Conservation (phyloP, 2,329 filamentous ascomycete genomes). For the Didymella pinodella region DNA sequence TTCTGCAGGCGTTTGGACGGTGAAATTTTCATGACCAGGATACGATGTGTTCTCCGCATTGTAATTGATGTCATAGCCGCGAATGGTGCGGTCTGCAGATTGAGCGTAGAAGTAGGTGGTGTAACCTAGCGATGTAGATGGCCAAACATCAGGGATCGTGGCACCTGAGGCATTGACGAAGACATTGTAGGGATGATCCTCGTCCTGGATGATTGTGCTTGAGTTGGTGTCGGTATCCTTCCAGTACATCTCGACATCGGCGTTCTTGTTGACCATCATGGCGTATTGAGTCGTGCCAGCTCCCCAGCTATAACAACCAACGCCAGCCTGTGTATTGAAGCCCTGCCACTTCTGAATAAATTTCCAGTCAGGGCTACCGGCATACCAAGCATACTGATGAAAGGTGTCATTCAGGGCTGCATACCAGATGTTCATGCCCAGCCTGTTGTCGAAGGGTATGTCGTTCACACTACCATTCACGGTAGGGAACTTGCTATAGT, state of each 20-base stretch:
- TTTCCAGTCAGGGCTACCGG: conserved; percentile 49
- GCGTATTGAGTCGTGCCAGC: conserved; percentile 52
- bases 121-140: conserved; percentile 53
- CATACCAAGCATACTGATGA: conserved; percentile 53
- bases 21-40: conserved; percentile 40
- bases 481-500: conserved; percentile 51
- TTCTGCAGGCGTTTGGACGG: conserved; percentile 40
- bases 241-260: conserved; percentile 55
- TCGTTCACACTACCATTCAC: conserved; percentile 36
- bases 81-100: conserved; percentile 46
- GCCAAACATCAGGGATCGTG: conserved; percentile 49
- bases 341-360: conserved; percentile 48
- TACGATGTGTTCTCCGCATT: conserved; percentile 52
- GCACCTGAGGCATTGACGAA: conserved; percentile 45
- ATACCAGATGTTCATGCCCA: conserved; percentile 58
- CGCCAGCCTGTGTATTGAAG: conserved; percentile 55
- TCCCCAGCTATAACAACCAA: conserved; percentile 56
- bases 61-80: conserved; percentile 52
- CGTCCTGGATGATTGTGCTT: conserved; percentile 34
- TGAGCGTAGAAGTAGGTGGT: conserved; percentile 56
- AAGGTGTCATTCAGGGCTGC: conserved; percentile 52
- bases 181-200: conserved; percentile 51
- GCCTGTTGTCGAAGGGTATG: conserved; percentile 35
- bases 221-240: conserved; percentile 51
- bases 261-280: conserved; percentile 53